Percentiles rank a stretch among this genome's conserved stretches.
phyloP scores from a whole-genome alignment of 306 rosid species.

The Amphicarpaea edgeworthii region DNA sequence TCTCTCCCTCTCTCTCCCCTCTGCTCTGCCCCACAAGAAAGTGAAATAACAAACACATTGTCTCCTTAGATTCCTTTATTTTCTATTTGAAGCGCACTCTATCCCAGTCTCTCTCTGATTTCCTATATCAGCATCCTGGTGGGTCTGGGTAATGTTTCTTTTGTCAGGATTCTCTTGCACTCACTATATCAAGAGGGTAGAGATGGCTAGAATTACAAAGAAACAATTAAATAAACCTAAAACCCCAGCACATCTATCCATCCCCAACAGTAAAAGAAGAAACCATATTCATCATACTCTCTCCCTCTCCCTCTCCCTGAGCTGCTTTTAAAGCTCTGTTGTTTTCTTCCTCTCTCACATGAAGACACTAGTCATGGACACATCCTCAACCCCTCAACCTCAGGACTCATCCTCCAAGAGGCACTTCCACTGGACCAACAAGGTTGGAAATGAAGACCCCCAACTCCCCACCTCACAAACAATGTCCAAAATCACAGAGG shows the following conservation, averaged over 20 bases:
- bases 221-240: constrained; percentile 38
- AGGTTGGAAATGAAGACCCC: constrained; percentile 66
- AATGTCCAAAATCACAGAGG: constrained; percentile 51
- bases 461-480: constrained; percentile 58
- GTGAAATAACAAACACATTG: constrained; percentile 78
- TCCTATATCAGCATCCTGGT: constrained; percentile 77
- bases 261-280: constrained; percentile 54
- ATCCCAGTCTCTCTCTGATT: constrained; percentile 60
- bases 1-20: constrained; percentile 38
- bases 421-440: constrained; percentile 96
- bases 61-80: constrained; percentile 90
- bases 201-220: constrained; percentile 52
- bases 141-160: constrained; percentile 92
- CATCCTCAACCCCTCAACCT: constrained; percentile 11
- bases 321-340: constrained; percentile 55
- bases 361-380: constrained; percentile 57
- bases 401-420: constrained; percentile 86
- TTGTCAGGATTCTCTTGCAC: constrained; percentile 91
- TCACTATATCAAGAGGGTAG: constrained; percentile 49
- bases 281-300: constrained; percentile 39
- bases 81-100: constrained; percentile 55
- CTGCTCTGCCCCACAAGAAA: constrained; percentile 77
- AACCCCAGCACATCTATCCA: constrained; percentile 52
- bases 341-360: constrained; percentile 49
- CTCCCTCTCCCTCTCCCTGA: constrained; percentile 36